phyloP scores from a whole-genome alignment of 805 yeast species.

The Allodekkera sacchari region DNA sequence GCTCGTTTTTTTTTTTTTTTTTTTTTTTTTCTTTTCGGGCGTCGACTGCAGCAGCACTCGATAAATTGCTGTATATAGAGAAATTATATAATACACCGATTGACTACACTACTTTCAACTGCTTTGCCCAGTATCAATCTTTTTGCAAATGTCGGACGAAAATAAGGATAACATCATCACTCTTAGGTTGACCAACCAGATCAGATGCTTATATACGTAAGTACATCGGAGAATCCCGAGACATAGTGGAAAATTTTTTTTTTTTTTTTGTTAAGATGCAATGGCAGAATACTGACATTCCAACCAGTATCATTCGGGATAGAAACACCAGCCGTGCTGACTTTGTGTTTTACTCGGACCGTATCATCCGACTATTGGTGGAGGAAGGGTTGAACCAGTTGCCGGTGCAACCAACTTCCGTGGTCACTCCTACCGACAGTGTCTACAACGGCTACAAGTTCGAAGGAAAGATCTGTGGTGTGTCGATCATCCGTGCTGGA shows the following conservation, averaged over 20 bases:
- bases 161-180: slow-evolving; percentile 69
- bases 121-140: too few relatives aligned
- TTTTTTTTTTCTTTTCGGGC: too few relatives aligned
- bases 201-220: slow-evolving; percentile 71
- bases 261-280: not conserved
- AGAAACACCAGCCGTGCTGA: slow-evolving; percentile 76
- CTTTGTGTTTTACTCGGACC: slow-evolving; percentile 89
- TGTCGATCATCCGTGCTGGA: slow-evolving; percentile 96
- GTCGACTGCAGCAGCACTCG: too few relatives aligned
- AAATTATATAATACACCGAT: too few relatives aligned
- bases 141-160: too few relatives aligned
- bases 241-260: slow-evolving; percentile 1
- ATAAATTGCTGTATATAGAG: too few relatives aligned
- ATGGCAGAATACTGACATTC: slow-evolving; percentile 1
- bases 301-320: slow-evolving; percentile 71
- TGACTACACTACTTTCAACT: too few relatives aligned
- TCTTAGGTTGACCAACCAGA: slow-evolving; percentile 84
- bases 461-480: slow-evolving; percentile 94
- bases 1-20: too few relatives aligned
- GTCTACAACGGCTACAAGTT: slow-evolving; percentile 70
- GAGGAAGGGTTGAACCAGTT: slow-evolving; percentile 93
- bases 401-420: slow-evolving; percentile 66
- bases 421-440: slow-evolving; percentile 72
- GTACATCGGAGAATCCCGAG: slow-evolving; percentile 9
- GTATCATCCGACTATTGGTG: slow-evolving; percentile 87